A percentile compares a stretch with the other conserved stretches of the same genome.
Evolutionary conservation across 495 filamentous ascomycete species (phyloP).

Genomic region (Oidiodendron maius): DNA sequence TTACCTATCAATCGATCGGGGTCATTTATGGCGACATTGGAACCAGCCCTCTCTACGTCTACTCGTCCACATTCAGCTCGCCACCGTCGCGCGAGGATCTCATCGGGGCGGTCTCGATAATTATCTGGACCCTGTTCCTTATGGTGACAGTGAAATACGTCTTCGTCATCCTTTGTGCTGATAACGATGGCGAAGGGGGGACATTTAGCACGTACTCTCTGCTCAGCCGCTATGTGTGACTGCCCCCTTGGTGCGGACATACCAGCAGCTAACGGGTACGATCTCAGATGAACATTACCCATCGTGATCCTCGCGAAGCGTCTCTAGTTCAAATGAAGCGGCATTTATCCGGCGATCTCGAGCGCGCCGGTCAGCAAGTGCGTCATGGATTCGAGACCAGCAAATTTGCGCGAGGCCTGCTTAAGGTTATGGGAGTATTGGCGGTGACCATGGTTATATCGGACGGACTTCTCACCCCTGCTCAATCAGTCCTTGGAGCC

Average conservation of each 20-base stretch:
- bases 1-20: conserved; percentile 65
- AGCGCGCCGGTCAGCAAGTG: conserved; percentile 38
- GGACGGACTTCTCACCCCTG: conserved; percentile 65
- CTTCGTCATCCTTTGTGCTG: conserved; percentile 57
- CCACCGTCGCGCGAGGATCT: conserved; percentile 52
- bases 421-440: conserved; percentile 61
- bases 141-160: conserved; percentile 73
- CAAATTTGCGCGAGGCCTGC: conserved; percentile 39
- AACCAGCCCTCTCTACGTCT: conserved; percentile 69
- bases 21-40: conserved; percentile 75
- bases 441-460: conserved; percentile 64
- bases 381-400: conserved; percentile 53
- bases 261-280: neutral
- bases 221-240: conserved; percentile 49
- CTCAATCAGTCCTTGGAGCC: conserved; percentile 62
- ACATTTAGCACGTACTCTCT: conserved; percentile 68
- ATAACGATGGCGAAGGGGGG: conserved; percentile 71
- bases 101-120: conserved; percentile 61
- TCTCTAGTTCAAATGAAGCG: conserved; percentile 49
- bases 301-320: conserved; percentile 17
- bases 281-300: conserved; percentile 23
- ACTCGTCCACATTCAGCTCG: conserved; percentile 57
- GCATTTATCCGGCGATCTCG: conserved; percentile 45
- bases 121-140: conserved; percentile 65
- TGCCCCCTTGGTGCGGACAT: no score